Evolutionary conservation across 176 grass and related monocot genomes (phyloP), one percentile per base, ranked within the genome.

Genomic region (Oryza meridionalis): DNA sequence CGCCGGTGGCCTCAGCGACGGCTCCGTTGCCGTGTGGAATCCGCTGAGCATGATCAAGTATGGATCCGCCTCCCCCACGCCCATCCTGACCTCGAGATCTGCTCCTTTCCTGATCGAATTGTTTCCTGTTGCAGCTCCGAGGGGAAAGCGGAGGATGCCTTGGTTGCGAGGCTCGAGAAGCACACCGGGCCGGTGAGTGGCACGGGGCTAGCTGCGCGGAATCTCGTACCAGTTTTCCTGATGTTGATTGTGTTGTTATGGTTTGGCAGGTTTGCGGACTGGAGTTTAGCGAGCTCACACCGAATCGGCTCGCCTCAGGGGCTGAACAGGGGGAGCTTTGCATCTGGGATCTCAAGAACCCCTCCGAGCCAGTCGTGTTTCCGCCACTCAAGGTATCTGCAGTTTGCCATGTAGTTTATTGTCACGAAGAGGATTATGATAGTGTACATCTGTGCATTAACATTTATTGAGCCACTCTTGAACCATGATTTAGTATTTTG

Each of bases 261-360:
- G 51, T 76, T 76, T 81, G 37, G 42, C 74, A 99, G 97, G 97
- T 99, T 73, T 77, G 88, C 65, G 97, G 97, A 26, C 66, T 99
- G 90, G 97, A 99, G 83, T 99, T 99, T 19, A 94, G 88, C 32
- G 81, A 89, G 43, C 82, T 96, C 65, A 79, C 89, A 11, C 86
- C 97, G 27, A 94, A 96, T 81, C 46, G 86, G 45, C 97, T 99
- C 40, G 93, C 93, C 43, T 99, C 97, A 16, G 97, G 97, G 32
- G 97, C 88, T 46, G 94, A 99, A 46, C 88, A 99, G 84, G 97
- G 97, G 69, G 88, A 94, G 76, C 87, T 91, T 55, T 96, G 91
- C 85, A 89, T 99, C 75, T 99, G 97, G 97, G 97, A 99, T 94
- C 86, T 99, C 47, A 89, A 85, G 68, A 94, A 96, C 11, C 97